Evolutionary conservation across 2,329 filamentous ascomycete genomes (phyloP), one percentile per base, ranked within the genome.

Genomic region (Magnaporthiopsis incrustans): DNA sequence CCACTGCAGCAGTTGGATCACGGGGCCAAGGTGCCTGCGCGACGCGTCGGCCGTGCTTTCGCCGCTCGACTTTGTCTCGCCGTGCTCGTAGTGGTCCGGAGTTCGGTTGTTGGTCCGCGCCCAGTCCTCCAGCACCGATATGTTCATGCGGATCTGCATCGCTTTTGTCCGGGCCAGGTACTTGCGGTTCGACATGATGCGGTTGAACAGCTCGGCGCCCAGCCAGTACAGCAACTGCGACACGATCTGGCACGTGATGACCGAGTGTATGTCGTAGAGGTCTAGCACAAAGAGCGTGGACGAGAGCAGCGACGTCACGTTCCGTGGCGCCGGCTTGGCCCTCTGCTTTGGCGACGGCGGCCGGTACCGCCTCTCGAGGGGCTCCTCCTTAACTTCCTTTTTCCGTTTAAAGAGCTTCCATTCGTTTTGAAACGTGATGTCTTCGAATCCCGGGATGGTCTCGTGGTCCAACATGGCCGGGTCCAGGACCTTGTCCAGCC

Each of bases 141-240:
- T 87, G 73, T 99, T 99, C 93, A 99, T 98, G 69, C 95, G 91
- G 70, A 99, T 98, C 75, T 99, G 95, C 95, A 99, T 99, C 4
- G 95, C 95, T 76, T 99, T 99, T 25, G 95, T 99, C 63, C 95
- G 85, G 7, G 95, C 94, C 12, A 99, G 82, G 72, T 97, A 99
- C 74, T 94, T 93, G 68, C 92, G 87, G 72, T 96, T 97, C 35
- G 91, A 94, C 91, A 99, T 97, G 75, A 99, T 91, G 65, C 94
- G 89, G 75, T 99, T 99, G 79, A 99, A 99, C 11, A 98, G 85
- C 76, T 99, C 95, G 0, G 94, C 91, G 8, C 93, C 91, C 22
- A 99, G 83, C 95, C 95, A 99, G 78, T 97, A 99, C 59, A 98
- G 83, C 2, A 99, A 82, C 72, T 99, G 95, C 4, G 93, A 91